These are phyloP conservation scores for Nissolia schottii DNA, from an alignment of 306 rosid genomes.

Conservation along the genomic window DNA sequence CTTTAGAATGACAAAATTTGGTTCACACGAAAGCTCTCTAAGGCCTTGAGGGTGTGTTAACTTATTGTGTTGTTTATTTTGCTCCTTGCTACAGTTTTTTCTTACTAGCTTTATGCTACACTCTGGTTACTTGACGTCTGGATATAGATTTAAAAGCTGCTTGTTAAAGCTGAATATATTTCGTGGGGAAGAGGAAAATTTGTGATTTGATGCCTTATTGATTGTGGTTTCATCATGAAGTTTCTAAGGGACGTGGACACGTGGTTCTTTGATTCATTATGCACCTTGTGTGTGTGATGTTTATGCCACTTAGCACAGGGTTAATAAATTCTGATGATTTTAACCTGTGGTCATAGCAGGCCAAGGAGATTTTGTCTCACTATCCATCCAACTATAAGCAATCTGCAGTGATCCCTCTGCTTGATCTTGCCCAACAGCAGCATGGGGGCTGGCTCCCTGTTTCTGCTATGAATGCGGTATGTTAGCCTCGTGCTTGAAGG, in stretches of 20 bases:
- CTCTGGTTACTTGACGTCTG: neutral
- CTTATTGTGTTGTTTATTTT: neutral
- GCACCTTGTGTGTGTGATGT: neutral
- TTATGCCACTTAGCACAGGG: neutral
- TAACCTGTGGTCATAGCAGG: conserved; percentile 39
- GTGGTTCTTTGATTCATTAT: conserved; percentile 2
- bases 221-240: conserved; percentile 4
- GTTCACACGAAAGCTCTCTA: neutral
- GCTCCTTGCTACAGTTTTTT: neutral
- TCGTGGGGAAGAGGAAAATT: neutral
- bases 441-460: conserved; percentile 99
- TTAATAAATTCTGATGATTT: neutral
- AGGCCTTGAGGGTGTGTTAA: neutral
- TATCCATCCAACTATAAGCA: conserved; percentile 99
- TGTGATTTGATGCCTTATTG: neutral
- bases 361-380: conserved; percentile 81
- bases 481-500: conserved; percentile 27
- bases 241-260: conserved; percentile 7
- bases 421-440: conserved; percentile 99
- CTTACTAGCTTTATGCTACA: neutral
- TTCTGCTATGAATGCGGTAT: conserved; percentile 96
- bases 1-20: neutral
- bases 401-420: conserved; percentile 91
- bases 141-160: neutral
- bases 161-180: neutral